Conservation (phyloP, 768 basidiomycete species). For the Hysterangium stoloniferum region DNA sequence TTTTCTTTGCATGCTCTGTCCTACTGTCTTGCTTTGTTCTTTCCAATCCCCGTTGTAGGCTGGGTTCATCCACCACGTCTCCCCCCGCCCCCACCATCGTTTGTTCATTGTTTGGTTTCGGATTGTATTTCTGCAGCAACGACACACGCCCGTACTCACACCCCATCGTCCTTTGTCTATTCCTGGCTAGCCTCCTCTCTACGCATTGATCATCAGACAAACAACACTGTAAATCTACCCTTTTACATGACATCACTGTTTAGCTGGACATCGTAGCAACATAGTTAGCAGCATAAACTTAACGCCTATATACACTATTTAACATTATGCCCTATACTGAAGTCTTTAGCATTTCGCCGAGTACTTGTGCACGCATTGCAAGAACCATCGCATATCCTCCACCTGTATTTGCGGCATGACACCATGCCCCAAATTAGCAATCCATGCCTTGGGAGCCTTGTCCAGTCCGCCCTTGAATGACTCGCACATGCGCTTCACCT, state of each 20-base stretch:
- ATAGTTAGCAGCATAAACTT: too few relatives aligned
- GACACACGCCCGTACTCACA: too few relatives aligned
- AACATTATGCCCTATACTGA: neutral
- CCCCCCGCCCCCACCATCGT: neutral
- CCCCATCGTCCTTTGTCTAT: too few relatives aligned
- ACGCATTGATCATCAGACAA: neutral
- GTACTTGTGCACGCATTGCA: constrained; percentile 83
- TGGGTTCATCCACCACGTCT: constrained; percentile 7
- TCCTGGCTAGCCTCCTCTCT: neutral
- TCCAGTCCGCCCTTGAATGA: constrained; percentile 55
- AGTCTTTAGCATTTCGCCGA: constrained; percentile 28
- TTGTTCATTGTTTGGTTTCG: constrained; percentile 1
- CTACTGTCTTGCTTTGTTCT: neutral
- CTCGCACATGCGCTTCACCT: constrained; percentile 76
- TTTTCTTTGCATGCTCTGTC: constrained; percentile 1
- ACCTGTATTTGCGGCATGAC: constrained; percentile 95
- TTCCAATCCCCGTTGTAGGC: neutral
- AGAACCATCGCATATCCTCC: constrained; percentile 86
- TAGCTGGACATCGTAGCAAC: neutral
- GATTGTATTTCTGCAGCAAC: constrained; percentile 5
- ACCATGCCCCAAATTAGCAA: constrained; percentile 94
- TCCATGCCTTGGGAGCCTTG: constrained; percentile 66
- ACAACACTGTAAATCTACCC: constrained; percentile 1
- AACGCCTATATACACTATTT: too few relatives aligned
- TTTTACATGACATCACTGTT: neutral